Conservation (phyloP, 805 yeast genomes). For the Clavispora carvajalis region DNA sequence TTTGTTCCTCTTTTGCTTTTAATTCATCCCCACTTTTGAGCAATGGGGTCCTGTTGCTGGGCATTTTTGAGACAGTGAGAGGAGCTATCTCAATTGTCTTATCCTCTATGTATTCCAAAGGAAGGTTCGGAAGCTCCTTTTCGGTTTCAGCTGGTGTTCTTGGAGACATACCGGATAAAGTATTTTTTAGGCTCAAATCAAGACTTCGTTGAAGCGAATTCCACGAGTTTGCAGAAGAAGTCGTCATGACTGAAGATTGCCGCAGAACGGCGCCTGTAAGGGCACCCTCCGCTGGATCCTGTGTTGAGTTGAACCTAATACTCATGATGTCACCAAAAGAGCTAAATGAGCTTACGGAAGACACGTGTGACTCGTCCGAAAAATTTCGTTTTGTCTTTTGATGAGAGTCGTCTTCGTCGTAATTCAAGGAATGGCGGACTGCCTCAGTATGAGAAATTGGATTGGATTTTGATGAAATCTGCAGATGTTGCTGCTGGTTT, state of each 20-base stretch:
- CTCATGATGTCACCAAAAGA: conserved; percentile 26
- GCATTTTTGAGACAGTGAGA: neutral
- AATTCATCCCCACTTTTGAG: too few species aligned
- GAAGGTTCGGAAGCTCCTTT: neutral
- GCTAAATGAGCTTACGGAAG: conserved; percentile 34
- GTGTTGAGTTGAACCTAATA: neutral
- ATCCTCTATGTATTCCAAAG: neutral
- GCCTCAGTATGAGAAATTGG: neutral
- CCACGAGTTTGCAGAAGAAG: conserved; percentile 2
- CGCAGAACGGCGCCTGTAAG: neutral
- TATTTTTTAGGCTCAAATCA: conserved; percentile 1
- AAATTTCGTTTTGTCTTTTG: conserved; percentile 20
- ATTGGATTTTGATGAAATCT: neutral
- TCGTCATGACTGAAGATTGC: neutral
- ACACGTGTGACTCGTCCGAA: conserved; percentile 34
- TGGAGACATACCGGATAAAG: neutral
- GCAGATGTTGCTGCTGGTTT: neutral
- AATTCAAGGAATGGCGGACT: conserved; percentile 6
- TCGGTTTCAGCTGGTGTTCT: neutral
- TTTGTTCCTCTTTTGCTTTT: neutral
- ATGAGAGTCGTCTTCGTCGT: conserved; percentile 8
- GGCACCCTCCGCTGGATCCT: neutral
- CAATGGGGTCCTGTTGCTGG: neutral
- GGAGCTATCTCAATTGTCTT: neutral
- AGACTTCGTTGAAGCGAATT: conserved; percentile 8